phyloP scores from a whole-genome alignment of 2,329 filamentous ascomycete species.

The Tolypocladium sp. region DNA sequence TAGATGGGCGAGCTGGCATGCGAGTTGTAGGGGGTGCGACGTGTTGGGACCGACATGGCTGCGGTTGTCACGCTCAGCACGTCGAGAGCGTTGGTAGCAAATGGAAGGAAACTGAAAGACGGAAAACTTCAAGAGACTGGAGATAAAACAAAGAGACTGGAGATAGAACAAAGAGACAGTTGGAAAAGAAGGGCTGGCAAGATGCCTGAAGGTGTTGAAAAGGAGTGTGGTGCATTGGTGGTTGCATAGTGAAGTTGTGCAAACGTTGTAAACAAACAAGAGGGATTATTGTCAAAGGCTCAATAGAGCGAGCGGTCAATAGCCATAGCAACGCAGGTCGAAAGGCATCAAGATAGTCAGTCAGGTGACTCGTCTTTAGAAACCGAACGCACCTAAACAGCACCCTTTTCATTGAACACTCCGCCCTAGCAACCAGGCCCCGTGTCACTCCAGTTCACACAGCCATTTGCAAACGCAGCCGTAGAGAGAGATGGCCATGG shows the following conservation, averaged over 20 bases:
- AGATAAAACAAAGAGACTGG: neutral
- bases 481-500: neutral
- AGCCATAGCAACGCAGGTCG: neutral
- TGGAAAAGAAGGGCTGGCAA: neutral
- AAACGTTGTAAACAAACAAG: neutral
- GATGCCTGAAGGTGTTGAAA: neutral
- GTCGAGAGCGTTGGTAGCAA: neutral
- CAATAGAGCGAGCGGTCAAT: neutral
- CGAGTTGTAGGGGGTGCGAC: neutral
- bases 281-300: neutral
- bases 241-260: neutral
- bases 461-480: neutral
- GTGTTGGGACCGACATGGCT: neutral
- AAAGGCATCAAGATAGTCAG: neutral
- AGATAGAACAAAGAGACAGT: neutral
- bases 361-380: neutral
- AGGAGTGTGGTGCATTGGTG: neutral
- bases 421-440: neutral
- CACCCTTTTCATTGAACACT: neutral
- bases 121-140: neutral
- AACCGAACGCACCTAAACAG: neutral
- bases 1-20: neutral
- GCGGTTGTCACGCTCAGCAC: neutral
- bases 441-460: too few relatives aligned
- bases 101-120: neutral